These are phyloP conservation scores for Paramyrothecium sp. DNA, from an alignment of 2,329 filamentous ascomycete species.

Conservation along the genomic window DNA sequence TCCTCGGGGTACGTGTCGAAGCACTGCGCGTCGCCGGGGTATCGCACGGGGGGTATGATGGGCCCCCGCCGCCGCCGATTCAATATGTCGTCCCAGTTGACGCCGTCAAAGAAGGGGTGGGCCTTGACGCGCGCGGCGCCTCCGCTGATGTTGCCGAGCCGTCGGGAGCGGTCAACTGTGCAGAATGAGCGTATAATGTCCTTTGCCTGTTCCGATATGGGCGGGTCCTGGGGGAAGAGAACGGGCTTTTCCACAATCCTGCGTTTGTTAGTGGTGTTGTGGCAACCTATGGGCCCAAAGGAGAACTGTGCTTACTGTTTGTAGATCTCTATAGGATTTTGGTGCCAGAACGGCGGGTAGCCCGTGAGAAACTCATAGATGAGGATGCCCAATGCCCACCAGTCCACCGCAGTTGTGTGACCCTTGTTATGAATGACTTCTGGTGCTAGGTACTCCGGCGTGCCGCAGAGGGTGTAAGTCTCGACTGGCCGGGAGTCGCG, in stretches of 20 bases:
- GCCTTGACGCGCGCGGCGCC: slow-evolving; percentile 70
- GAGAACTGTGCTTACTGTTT: slow-evolving; percentile 57
- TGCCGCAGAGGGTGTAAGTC: slow-evolving; percentile 82
- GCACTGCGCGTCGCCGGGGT: slow-evolving; percentile 73
- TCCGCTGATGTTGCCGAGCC: slow-evolving; percentile 76
- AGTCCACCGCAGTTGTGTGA: slow-evolving; percentile 74
- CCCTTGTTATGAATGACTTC: slow-evolving; percentile 85
- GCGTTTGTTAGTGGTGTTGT: neutral
- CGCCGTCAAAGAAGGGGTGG: slow-evolving; percentile 71
- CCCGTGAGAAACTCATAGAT: slow-evolving; percentile 84
- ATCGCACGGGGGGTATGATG: slow-evolving; percentile 72
- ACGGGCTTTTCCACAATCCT: slow-evolving; percentile 80
- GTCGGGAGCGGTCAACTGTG: slow-evolving; percentile 74
- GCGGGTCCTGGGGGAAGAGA: slow-evolving; percentile 66
- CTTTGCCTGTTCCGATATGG: slow-evolving; percentile 66
- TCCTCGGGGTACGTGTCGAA: slow-evolving; percentile 84
- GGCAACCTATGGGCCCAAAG: neutral
- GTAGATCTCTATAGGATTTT: slow-evolving; percentile 85
- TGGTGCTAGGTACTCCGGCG: slow-evolving; percentile 79
- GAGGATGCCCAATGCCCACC: slow-evolving; percentile 83
- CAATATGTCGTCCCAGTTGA: slow-evolving; percentile 74
- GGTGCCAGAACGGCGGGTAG: slow-evolving; percentile 84
- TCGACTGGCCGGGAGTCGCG: slow-evolving; percentile 53
- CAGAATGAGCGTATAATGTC: slow-evolving; percentile 76
- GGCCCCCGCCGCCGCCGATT: slow-evolving; percentile 64